phyloP scores from a whole-genome alignment of 2,329 filamentous ascomycete species.

The Paramyrothecium sp. region DNA sequence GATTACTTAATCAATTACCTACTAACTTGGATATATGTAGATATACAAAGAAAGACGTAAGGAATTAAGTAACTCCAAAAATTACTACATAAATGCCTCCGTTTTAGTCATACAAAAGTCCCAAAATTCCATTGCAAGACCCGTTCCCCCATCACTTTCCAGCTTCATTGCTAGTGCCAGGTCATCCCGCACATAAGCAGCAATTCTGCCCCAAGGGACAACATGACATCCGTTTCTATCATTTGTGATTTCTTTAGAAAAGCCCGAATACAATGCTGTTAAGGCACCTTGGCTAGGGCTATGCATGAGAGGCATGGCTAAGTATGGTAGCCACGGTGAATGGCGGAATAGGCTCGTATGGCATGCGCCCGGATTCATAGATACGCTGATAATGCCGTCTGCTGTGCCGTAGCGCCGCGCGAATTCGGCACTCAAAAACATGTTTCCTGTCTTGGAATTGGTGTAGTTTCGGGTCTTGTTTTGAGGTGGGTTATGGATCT shows the following conservation, averaged over 20 bases:
- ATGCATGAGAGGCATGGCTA: neutral
- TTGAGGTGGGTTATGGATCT: neutral
- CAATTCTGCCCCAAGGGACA: neutral
- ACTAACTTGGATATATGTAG: too few relatives aligned
- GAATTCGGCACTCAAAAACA: neutral
- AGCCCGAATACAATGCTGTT: neutral
- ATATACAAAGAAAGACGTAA: too few relatives aligned
- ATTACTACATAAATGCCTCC: too few relatives aligned
- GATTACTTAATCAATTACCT: too few relatives aligned
- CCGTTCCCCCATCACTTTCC: neutral
- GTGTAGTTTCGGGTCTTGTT: neutral
- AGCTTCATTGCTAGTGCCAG: neutral
- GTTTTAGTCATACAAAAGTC: slow-evolving; percentile 15
- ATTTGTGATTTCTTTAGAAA: neutral
- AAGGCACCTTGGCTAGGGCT: neutral
- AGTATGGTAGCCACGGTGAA: neutral
- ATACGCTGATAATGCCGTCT: neutral
- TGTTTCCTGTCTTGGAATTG: neutral
- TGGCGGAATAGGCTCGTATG: neutral
- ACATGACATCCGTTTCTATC: neutral
- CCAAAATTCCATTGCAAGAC: neutral
- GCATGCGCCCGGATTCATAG: neutral
- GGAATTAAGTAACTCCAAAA: too few relatives aligned
- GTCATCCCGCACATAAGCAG: neutral
- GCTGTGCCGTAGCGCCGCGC: neutral